Evolutionary conservation across 1,139 yeast species (phyloP).

Genomic region (Yamadazyma atlantica): DNA sequence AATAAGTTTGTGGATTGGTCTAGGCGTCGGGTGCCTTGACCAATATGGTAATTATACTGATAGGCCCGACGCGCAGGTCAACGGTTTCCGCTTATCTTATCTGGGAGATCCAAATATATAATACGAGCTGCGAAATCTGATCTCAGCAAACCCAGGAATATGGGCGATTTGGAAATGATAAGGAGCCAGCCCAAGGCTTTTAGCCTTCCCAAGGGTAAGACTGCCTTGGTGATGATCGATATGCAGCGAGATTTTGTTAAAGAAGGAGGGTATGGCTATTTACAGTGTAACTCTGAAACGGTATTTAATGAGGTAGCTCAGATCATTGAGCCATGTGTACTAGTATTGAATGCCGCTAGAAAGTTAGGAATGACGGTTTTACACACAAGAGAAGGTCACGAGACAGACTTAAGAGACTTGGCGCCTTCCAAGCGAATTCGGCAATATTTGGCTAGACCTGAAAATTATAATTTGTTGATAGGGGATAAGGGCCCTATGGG

Average conservation of each 20-base stretch:
- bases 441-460: conserved; percentile 12
- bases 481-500: conserved; percentile 18
- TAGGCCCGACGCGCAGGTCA: conserved; percentile 2
- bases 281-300: conserved; percentile 12
- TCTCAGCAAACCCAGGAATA: too few species aligned
- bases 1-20: too few species aligned
- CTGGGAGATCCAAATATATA: not conserved
- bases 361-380: conserved; percentile 12
- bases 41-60: not conserved
- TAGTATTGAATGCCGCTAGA: conserved; percentile 12
- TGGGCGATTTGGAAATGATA: conserved; percentile 2
- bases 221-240: conserved; percentile 15
- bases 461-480: conserved; percentile 11
- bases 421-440: conserved; percentile 12
- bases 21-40: not conserved
- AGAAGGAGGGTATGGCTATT: conserved; percentile 15
- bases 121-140: not conserved
- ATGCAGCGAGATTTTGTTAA: conserved; percentile 16
- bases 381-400: conserved; percentile 16
- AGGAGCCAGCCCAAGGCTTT: conserved; percentile 9
- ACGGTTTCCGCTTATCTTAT: conserved; percentile 1
- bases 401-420: conserved; percentile 13
- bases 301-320: conserved; percentile 11
- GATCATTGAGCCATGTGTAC: conserved; percentile 12
- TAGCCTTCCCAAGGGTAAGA: conserved; percentile 8